These are phyloP conservation scores for Aspergillus sp. DNA, from an alignment of 2,329 filamentous ascomycete genomes.

Conservation along the genomic window DNA sequence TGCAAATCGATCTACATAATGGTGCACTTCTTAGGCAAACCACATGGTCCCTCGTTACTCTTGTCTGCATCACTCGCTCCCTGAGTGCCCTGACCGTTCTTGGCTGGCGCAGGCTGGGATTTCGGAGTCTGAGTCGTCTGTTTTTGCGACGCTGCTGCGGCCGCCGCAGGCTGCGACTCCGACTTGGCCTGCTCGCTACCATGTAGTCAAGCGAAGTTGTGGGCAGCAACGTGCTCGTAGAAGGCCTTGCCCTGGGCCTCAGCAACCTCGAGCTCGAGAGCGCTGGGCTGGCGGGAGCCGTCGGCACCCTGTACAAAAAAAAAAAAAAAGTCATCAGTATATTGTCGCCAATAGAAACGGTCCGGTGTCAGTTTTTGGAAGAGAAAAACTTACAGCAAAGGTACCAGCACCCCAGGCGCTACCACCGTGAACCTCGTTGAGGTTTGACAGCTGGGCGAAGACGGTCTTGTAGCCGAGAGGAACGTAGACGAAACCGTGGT, in stretches of 20 bases:
- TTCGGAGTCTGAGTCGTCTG: conserved; percentile 24
- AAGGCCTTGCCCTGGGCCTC: conserved; percentile 81
- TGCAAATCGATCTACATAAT: conserved; percentile 56
- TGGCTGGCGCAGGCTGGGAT: conserved; percentile 31
- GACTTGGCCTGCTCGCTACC: conserved; percentile 47
- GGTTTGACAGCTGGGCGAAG: conserved; percentile 69
- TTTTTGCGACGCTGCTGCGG: conserved; percentile 24
- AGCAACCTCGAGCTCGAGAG: conserved; percentile 77
- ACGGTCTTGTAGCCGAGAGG: conserved; percentile 86
- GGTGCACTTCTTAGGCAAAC: conserved; percentile 72
- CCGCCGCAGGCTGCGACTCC: conserved; percentile 30
- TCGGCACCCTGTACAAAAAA: conserved; percentile 56
- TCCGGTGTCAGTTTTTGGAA: not conserved
- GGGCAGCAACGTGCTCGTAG: conserved; percentile 74
- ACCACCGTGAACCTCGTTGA: conserved; percentile 81
- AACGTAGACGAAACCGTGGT: conserved; percentile 97
- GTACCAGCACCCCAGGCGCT: conserved; percentile 93
- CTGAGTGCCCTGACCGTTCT: conserved; percentile 32
- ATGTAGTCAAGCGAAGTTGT: conserved; percentile 76
- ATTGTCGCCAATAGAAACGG: conserved; percentile 12
- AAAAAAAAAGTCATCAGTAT: not conserved
- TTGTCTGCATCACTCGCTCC: conserved; percentile 51
- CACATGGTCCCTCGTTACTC: conserved; percentile 65
- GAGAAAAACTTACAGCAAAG: conserved; percentile 62
- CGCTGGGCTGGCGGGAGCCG: conserved; percentile 78